Percentiles rank a stretch among this genome's conserved stretches.
phyloP scores from a whole-genome alignment of 2,329 filamentous ascomycete species.

The Aspergillus fumigatus region DNA sequence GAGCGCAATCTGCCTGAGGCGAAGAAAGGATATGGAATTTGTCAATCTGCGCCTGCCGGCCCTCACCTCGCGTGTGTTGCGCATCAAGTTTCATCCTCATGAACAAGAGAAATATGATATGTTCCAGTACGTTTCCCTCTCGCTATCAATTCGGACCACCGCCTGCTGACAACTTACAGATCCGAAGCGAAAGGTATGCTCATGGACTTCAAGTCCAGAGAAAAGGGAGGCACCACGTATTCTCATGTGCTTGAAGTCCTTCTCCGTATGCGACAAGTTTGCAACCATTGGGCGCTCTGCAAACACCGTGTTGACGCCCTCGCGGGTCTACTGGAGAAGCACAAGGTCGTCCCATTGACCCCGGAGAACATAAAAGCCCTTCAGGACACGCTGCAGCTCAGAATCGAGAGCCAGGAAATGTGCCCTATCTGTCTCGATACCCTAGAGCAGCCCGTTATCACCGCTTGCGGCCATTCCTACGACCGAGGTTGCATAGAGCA shows the following conservation, averaged over 20 bases:
- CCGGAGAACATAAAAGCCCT: slow-evolving; percentile 67
- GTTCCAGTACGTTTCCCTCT: slow-evolving; percentile 51
- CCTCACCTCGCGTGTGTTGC: slow-evolving; percentile 73
- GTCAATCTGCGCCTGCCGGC: slow-evolving; percentile 74
- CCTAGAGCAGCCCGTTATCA: slow-evolving; percentile 71
- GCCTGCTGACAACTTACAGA: slow-evolving; percentile 37
- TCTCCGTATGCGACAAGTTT: slow-evolving; percentile 77
- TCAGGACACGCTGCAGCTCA: slow-evolving; percentile 69
- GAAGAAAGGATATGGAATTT: slow-evolving; percentile 84
- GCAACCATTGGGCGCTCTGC: slow-evolving; percentile 84
- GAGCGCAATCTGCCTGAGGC: slow-evolving; percentile 72
- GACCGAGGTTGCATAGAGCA: slow-evolving; percentile 68
- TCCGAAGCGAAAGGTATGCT: slow-evolving; percentile 70
- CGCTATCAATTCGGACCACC: not conserved
- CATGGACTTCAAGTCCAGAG: slow-evolving; percentile 51
- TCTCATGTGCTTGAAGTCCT: slow-evolving; percentile 75
- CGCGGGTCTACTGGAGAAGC: slow-evolving; percentile 62
- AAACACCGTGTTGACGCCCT: slow-evolving; percentile 70
- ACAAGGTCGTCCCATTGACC: slow-evolving; percentile 65
- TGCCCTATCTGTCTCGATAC: slow-evolving; percentile 77
- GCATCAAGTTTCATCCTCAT: slow-evolving; percentile 66
- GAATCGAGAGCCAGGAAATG: slow-evolving; percentile 75
- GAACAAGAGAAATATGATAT: slow-evolving; percentile 75
- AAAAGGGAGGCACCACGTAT: slow-evolving; percentile 54
- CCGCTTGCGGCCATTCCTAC: slow-evolving; percentile 77